phyloP scores from a whole-genome alignment of 2,329 filamentous ascomycete genomes.

The Aureobasidium zeae region DNA sequence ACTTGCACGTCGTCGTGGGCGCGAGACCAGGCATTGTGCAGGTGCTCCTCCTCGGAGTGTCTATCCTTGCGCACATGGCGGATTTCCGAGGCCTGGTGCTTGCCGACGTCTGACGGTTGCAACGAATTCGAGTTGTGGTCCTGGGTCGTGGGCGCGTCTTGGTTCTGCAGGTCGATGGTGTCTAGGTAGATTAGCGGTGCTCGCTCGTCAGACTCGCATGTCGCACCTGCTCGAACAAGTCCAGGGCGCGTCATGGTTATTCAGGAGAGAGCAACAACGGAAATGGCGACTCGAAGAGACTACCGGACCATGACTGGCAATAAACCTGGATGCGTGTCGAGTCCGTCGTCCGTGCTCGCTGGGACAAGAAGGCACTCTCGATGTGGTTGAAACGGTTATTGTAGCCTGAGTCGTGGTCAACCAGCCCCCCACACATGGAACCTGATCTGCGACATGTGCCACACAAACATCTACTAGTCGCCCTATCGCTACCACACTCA shows the following conservation, averaged over 20 bases:
- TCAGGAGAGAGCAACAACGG: not conserved
- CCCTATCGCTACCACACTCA: no score
- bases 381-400: no score
- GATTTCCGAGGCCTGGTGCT: conserved; percentile 79
- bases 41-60: conserved; percentile 59
- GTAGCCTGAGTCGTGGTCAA: no score
- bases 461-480: no score
- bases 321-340: no score
- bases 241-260: conserved; percentile 18
- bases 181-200: conserved; percentile 45
- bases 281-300: not conserved
- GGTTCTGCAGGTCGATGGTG: conserved; percentile 89
- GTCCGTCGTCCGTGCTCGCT: no score
- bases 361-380: no score
- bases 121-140: conserved; percentile 57
- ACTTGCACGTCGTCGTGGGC: conserved; percentile 21
- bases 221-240: conserved; percentile 19
- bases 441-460: no score
- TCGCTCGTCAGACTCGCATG: not conserved
- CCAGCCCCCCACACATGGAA: no score
- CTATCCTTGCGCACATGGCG: conserved; percentile 68
- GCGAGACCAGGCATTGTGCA: conserved; percentile 47
- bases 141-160: conserved; percentile 70
- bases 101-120: conserved; percentile 42
- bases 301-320: no score